Percentiles rank a stretch among this genome's conserved stretches.
Evolutionary conservation across 169 alveolate species (phyloP).

Genomic region (Plasmodium falciparum): DNA sequence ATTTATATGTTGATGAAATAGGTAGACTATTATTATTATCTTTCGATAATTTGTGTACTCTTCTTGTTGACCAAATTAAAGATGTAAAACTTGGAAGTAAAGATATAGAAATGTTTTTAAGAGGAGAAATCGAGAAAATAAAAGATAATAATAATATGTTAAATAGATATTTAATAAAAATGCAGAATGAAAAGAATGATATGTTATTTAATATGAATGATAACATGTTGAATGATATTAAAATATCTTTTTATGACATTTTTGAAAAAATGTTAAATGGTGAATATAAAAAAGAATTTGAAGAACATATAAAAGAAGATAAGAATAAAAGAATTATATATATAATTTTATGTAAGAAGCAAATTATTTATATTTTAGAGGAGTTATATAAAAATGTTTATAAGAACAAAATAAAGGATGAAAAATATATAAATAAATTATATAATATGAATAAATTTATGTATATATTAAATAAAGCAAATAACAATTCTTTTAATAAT

Average conservation of each 20-base stretch:
- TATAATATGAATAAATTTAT: conserved; percentile 31
- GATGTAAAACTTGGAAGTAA: conserved; percentile 16
- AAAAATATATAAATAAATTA: conserved; percentile 28
- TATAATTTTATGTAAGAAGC: conserved; percentile 39
- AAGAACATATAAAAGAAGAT: conserved; percentile 31
- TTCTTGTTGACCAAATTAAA: conserved; percentile 20
- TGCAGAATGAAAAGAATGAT: conserved; percentile 32
- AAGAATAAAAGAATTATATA: conserved; percentile 14
- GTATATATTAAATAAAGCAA: conserved; percentile 17
- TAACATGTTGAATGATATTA: conserved; percentile 16
- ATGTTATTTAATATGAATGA: conserved; percentile 23
- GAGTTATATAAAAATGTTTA: conserved; percentile 12
- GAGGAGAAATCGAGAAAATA: conserved; percentile 60
- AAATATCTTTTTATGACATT: conserved; percentile 22
- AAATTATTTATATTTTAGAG: conserved; percentile 34
- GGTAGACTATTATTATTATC: conserved; percentile 9
- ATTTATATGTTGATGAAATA: conserved; percentile 16
- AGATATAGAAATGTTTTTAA: conserved; percentile 9
- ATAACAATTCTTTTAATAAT: neutral
- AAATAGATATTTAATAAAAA: conserved; percentile 10
- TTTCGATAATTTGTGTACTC: conserved; percentile 21
- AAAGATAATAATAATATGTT: conserved; percentile 33
- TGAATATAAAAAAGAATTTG: conserved; percentile 15
- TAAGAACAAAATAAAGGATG: neutral
- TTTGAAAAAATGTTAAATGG: conserved; percentile 25